A percentile compares a stretch with the other conserved stretches of the same genome.
Conservation (phyloP, 1,139 yeast species). For the Spathaspora jeffriesii region DNA sequence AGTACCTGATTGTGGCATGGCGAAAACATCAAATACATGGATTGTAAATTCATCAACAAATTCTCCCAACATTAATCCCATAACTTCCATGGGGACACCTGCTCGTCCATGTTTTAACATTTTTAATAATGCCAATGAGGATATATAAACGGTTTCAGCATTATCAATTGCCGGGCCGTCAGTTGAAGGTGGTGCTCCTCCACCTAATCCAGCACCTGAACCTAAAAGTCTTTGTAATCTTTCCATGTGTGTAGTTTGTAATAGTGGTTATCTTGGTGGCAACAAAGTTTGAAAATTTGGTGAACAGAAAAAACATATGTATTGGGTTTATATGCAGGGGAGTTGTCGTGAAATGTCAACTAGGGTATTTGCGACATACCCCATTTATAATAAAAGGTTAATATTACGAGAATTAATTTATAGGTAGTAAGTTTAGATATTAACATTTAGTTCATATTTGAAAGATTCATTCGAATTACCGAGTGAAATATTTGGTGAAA, state of each 20-base stretch:
- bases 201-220: constrained; percentile 59
- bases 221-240: constrained; percentile 74
- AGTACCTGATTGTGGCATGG: constrained; percentile 99
- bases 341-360: neutral
- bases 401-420: too few species aligned
- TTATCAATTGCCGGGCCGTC: constrained; percentile 91
- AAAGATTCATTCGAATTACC: too few species aligned
- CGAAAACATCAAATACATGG: constrained; percentile 96
- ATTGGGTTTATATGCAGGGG: constrained; percentile 1
- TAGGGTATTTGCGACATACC: neutral
- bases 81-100: constrained; percentile 99
- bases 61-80: constrained; percentile 99
- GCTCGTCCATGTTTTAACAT: constrained; percentile 99
- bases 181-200: constrained; percentile 49
- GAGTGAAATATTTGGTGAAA: too few species aligned
- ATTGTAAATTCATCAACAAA: constrained; percentile 98
- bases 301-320: constrained; percentile 1
- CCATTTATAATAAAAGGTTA: neutral
- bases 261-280: neutral
- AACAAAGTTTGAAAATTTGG: constrained; percentile 3
- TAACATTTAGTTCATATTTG: too few species aligned
- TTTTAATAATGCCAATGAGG: constrained; percentile 91
- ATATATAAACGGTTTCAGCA: constrained; percentile 94
- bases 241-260: constrained; percentile 47
- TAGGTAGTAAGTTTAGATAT: too few species aligned